Percentiles rank a stretch among this genome's conserved stretches.
Conservation (phyloP, 345 rosid genomes). For the Anastatica hierochuntica region DNA sequence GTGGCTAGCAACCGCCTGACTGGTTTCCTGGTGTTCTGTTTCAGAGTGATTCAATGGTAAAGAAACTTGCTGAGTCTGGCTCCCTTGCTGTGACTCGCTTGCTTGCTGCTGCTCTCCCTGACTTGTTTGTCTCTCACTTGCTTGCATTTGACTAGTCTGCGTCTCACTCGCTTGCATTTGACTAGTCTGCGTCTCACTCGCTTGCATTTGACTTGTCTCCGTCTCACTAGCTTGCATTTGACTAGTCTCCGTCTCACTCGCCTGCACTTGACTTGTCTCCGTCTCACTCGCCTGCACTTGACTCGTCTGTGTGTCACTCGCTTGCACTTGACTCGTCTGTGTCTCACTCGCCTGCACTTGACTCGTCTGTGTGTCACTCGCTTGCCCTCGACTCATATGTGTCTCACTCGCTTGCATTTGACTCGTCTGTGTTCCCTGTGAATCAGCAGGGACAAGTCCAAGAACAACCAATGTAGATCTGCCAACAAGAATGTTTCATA, state of each 20-base stretch:
- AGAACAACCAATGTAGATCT: slow-evolving; percentile 72
- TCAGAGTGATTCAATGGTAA: slow-evolving; percentile 12
- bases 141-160: slow-evolving; percentile 4
- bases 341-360: slow-evolving; percentile 10
- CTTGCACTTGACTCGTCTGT: slow-evolving; percentile 9
- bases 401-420: slow-evolving; percentile 16
- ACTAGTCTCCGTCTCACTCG: no score
- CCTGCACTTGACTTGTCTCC: no score
- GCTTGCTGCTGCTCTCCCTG: no score
- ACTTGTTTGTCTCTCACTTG: neutral
- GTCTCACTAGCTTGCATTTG: no score
- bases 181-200: no score
- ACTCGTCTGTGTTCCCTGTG: slow-evolving; percentile 31
- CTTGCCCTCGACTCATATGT: slow-evolving; percentile 8
- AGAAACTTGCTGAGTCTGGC: slow-evolving; percentile 19
- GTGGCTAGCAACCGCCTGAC: slow-evolving; percentile 10
- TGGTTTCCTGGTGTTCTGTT: slow-evolving; percentile 16
- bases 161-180: no score
- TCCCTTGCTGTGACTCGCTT: slow-evolving; percentile 7
- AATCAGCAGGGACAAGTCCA: slow-evolving; percentile 67
- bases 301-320: neutral
- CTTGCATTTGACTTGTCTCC: no score
- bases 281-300: no score
- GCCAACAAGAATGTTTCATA: slow-evolving; percentile 6
- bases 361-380: neutral